phyloP scores from a whole-genome alignment of 2,329 filamentous ascomycete species.

The Exophiala sp. region DNA sequence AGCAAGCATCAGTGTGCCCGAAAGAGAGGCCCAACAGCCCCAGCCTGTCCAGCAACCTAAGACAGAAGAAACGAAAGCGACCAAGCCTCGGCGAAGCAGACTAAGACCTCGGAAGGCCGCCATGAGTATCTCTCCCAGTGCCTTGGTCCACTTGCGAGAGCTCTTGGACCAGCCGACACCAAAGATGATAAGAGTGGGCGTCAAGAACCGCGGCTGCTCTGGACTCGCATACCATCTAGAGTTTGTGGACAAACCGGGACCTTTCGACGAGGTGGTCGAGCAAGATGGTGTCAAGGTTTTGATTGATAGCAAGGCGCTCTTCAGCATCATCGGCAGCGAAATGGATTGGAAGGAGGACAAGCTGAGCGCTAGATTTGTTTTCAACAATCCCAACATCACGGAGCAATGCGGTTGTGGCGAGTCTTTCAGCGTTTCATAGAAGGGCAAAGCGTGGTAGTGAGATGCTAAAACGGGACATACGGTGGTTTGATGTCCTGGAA shows the following conservation, averaged over 20 bases:
- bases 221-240: conserved; percentile 90
- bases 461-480: no score
- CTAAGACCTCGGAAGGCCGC: conserved; percentile 81
- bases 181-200: conserved; percentile 88
- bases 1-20: conserved; percentile 47
- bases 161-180: conserved; percentile 80
- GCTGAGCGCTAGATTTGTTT: conserved; percentile 84
- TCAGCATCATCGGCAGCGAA: conserved; percentile 96
- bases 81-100: conserved; percentile 55
- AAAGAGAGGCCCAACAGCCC: conserved; percentile 62
- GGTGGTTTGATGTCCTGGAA: no score
- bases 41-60: conserved; percentile 40
- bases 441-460: no score
- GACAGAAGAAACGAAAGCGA: conserved; percentile 29
- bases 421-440: conserved; percentile 71
- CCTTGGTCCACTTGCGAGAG: conserved; percentile 69
- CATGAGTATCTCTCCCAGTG: conserved; percentile 74
- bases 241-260: conserved; percentile 83
- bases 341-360: conserved; percentile 99
- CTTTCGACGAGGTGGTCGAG: conserved; percentile 86
- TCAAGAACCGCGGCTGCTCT: conserved; percentile 89
- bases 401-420: conserved; percentile 95
- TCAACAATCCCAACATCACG: conserved; percentile 97
- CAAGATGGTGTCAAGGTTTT: conserved; percentile 94
- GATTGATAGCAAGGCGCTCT: conserved; percentile 93